These are phyloP conservation scores for Prinsepia uniflora DNA, from an alignment of 306 rosid species.

Conservation along the genomic window DNA sequence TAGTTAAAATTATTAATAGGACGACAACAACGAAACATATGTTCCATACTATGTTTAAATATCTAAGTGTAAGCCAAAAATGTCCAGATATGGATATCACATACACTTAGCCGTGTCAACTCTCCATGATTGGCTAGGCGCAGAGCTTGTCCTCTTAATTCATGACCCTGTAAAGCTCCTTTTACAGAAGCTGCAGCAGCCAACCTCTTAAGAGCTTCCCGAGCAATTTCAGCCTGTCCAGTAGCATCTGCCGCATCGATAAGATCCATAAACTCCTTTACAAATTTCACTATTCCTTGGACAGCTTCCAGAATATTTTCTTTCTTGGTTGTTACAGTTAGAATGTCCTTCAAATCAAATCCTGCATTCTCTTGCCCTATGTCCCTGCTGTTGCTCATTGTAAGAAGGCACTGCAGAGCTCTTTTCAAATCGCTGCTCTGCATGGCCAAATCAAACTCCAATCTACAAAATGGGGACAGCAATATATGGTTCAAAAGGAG, in stretches of 20 bases:
- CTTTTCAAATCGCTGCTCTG: constrained; percentile 93
- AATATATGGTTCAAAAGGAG: constrained; percentile 5
- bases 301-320: constrained; percentile 76
- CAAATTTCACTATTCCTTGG: constrained; percentile 92
- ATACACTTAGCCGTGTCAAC: constrained; percentile 85
- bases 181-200: constrained; percentile 93
- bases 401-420: constrained; percentile 98
- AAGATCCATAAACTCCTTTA: constrained; percentile 92
- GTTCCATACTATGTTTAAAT: neutral
- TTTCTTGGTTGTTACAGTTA: constrained; percentile 75
- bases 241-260: constrained; percentile 99
- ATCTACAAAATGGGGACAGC: constrained; percentile 39
- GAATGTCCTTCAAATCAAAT: constrained; percentile 89
- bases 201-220: constrained; percentile 93
- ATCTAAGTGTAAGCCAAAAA: neutral
- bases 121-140: constrained; percentile 98
- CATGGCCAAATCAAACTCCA: constrained; percentile 98
- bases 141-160: constrained; percentile 77
- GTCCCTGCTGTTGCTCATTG: constrained; percentile 98
- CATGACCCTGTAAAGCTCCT: constrained; percentile 93
- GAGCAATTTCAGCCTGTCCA: constrained; percentile 94
- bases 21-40: neutral
- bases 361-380: constrained; percentile 76
- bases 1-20: neutral
- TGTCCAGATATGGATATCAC: constrained; percentile 24